A percentile compares a stretch with the other conserved stretches of the same genome.
Conservation (phyloP, 2,329 filamentous ascomycete genomes). For the Penicillium rolfsii region DNA sequence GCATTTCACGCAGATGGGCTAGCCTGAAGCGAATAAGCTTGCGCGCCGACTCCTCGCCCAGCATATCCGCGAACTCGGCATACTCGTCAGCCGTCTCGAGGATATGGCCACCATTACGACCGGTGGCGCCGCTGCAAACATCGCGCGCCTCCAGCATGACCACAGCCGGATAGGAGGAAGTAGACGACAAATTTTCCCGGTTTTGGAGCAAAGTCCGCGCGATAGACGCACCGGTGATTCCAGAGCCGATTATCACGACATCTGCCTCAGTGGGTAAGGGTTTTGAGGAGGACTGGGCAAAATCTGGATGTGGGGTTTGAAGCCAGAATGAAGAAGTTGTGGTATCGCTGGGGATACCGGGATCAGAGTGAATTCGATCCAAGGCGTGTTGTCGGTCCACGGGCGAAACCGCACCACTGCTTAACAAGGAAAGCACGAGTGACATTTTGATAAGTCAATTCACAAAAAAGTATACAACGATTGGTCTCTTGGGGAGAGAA, state of each 20-base stretch:
- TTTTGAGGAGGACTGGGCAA: slow-evolving; percentile 24
- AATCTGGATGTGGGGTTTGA: slow-evolving; percentile 25
- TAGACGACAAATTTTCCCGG: slow-evolving; percentile 5
- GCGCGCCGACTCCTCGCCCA: slow-evolving; percentile 28
- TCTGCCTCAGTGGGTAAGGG: slow-evolving; percentile 32
- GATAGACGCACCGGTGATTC: slow-evolving; percentile 34
- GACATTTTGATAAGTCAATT: slow-evolving; percentile 25
- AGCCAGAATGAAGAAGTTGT: slow-evolving; percentile 44
- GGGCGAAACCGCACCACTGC: slow-evolving; percentile 22
- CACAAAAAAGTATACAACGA: not conserved
- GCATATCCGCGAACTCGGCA: slow-evolving; percentile 17
- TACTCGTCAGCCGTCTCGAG: slow-evolving; percentile 34
- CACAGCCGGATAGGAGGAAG: slow-evolving; percentile 19
- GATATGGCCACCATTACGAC: slow-evolving; percentile 41
- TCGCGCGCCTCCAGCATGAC: slow-evolving; percentile 38
- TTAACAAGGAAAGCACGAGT: slow-evolving; percentile 27
- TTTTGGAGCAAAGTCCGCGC: slow-evolving; percentile 29
- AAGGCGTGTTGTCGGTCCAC: slow-evolving; percentile 30
- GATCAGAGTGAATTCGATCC: slow-evolving; percentile 30
- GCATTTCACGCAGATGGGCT: slow-evolving; percentile 28
- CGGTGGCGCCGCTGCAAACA: slow-evolving; percentile 39
- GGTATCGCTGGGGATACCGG: slow-evolving; percentile 29
- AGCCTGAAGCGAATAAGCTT: slow-evolving; percentile 30
- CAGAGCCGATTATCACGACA: slow-evolving; percentile 38
- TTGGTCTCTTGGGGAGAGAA: not conserved